These are phyloP conservation scores for Marasmius fiardii DNA, from an alignment of 1,284 basidiomycete species.

Conservation along the genomic window DNA sequence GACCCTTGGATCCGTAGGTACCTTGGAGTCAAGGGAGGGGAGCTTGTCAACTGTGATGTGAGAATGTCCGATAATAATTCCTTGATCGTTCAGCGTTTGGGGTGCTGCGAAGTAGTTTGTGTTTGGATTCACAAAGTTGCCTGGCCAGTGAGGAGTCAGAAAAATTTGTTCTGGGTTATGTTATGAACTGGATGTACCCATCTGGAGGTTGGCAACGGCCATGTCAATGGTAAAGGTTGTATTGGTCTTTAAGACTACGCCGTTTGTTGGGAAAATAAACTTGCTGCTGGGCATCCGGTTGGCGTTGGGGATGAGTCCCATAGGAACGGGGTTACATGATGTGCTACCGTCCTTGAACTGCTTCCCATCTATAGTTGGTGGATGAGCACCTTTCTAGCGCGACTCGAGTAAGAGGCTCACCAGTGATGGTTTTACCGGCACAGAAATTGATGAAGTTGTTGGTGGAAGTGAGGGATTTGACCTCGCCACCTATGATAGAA, in stretches of 20 bases:
- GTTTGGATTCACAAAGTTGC: neutral
- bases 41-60: constrained; percentile 54
- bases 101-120: constrained; percentile 51
- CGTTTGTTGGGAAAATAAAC: neutral
- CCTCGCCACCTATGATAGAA: neutral
- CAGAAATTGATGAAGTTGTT: constrained; percentile 2
- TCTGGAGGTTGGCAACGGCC: neutral
- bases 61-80: constrained; percentile 40
- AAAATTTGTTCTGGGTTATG: neutral
- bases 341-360: neutral
- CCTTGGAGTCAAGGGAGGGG: constrained; percentile 39
- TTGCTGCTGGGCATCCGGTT: neutral
- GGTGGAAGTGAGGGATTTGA: neutral
- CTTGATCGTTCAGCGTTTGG: constrained; percentile 43
- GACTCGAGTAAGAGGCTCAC: neutral
- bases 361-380: neutral
- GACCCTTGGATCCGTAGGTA: constrained; percentile 40
- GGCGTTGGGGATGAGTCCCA: neutral
- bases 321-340: neutral
- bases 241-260: neutral
- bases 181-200: neutral
- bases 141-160: neutral
- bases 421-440: neutral
- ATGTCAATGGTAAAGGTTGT: neutral
- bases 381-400: neutral